Conservation (phyloP, 371 early-diverging fungal species). For the Syncephalis fuscata region DNA sequence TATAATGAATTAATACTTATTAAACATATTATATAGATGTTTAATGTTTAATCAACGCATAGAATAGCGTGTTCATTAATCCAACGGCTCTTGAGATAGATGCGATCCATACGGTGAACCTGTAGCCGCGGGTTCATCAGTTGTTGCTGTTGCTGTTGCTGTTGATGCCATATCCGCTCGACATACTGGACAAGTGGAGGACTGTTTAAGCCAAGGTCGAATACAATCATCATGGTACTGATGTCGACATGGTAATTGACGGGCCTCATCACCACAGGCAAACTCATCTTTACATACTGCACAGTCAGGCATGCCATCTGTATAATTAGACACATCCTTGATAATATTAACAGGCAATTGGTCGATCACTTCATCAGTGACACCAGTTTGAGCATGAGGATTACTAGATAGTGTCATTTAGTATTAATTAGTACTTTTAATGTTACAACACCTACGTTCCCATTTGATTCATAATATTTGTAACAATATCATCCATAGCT, state of each 20-base stretch:
- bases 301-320: constrained; percentile 34
- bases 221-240: constrained; percentile 76
- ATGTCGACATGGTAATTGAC: constrained; percentile 64
- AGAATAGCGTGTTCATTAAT: too few species aligned
- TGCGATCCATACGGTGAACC: too few species aligned
- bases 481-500: constrained; percentile 54
- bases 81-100: too few species aligned
- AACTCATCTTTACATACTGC: constrained; percentile 75
- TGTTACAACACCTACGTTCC: constrained; percentile 19
- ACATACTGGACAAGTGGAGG: constrained; percentile 86
- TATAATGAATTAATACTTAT: too few species aligned
- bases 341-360: background rate
- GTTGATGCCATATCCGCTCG: constrained; percentile 9
- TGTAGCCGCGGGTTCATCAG: too few species aligned
- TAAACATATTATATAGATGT: too few species aligned
- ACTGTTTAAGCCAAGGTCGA: constrained; percentile 73
- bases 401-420: too few species aligned
- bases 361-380: background rate
- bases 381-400: background rate
- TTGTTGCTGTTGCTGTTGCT: too few species aligned
- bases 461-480: constrained; percentile 56
- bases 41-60: too few species aligned
- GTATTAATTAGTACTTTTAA: too few species aligned
- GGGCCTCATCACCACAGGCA: constrained; percentile 27
- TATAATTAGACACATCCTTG: background rate